Conservation (phyloP, 768 basidiomycete genomes). For the Suillus subaureus region DNA sequence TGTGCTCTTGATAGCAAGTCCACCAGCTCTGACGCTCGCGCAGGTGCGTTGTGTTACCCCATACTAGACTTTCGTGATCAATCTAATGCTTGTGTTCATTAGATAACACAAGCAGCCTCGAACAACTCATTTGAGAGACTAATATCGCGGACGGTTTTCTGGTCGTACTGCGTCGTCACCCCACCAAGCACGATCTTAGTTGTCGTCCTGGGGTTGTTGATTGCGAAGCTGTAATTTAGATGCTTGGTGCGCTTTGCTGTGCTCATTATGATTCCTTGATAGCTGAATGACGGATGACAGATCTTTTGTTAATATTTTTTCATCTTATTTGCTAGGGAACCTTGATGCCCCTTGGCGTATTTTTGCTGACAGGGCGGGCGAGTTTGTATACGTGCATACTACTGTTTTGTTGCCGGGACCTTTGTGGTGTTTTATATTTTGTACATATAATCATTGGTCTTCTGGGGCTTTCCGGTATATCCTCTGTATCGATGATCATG, state of each 20-base stretch:
- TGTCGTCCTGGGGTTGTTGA: conserved; percentile 71
- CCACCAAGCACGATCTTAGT: conserved; percentile 81
- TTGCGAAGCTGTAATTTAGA: conserved; percentile 51
- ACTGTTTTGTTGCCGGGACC: neutral
- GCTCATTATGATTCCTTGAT: neutral
- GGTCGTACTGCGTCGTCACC: conserved; percentile 88
- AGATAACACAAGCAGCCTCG: conserved; percentile 84
- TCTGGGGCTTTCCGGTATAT: neutral
- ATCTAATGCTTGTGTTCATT: conserved; percentile 11
- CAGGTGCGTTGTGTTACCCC: conserved; percentile 41
- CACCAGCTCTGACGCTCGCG: conserved; percentile 75
- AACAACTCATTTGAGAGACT: conserved; percentile 88
- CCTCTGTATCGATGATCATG: neutral
- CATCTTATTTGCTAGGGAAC: neutral
- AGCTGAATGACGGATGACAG: neutral
- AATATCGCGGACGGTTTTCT: conserved; percentile 89
- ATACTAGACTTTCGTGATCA: conserved; percentile 7
- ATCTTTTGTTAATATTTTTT: neutral
- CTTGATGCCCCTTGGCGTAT: neutral
- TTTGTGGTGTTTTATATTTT: neutral
- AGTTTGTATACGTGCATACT: neutral
- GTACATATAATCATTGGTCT: no score
- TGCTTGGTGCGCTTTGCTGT: neutral
- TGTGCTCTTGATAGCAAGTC: conserved; percentile 79
- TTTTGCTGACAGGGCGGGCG: neutral